Conservation (phyloP, 2,329 filamentous ascomycete species). For the Alternaria rosae region DNA sequence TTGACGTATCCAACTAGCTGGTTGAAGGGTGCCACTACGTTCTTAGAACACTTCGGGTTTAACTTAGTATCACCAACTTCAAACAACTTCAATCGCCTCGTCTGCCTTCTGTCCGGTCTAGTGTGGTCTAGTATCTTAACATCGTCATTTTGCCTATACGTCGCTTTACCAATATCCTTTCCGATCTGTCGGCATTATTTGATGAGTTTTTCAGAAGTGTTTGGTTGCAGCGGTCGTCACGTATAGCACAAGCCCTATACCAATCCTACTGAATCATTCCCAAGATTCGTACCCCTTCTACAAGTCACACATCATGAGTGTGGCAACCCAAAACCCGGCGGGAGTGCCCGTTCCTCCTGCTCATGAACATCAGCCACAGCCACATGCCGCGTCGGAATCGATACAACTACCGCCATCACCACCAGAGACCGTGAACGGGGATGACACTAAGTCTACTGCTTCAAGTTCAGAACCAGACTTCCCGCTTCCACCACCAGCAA, state of each 20-base stretch:
- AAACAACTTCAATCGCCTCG: neutral
- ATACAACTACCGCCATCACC: conserved; percentile 44
- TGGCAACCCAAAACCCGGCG: conserved; percentile 15
- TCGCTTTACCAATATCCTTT: neutral
- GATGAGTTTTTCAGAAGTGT: neutral
- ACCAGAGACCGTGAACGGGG: conserved; percentile 46
- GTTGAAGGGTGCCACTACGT: conserved; percentile 18
- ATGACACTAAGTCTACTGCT: conserved; percentile 32
- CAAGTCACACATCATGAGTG: conserved; percentile 26
- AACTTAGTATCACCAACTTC: neutral
- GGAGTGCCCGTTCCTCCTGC: conserved; percentile 25
- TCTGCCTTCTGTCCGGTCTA: conserved; percentile 4
- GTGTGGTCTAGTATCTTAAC: neutral
- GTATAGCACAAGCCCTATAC: neutral
- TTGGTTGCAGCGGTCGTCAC: neutral
- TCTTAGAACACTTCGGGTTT: conserved; percentile 3
- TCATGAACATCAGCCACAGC: conserved; percentile 26
- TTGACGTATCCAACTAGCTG: conserved; percentile 12
- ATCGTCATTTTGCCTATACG: neutral
- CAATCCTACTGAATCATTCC: neutral
- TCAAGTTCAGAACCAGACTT: conserved; percentile 52
- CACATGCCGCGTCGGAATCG: conserved; percentile 21
- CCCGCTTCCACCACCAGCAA: conserved; percentile 72
- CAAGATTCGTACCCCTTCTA: neutral
- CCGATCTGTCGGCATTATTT: neutral